Evolutionary conservation across 495 filamentous ascomycete species (phyloP).

Genomic region (Podospora tetraspora): DNA sequence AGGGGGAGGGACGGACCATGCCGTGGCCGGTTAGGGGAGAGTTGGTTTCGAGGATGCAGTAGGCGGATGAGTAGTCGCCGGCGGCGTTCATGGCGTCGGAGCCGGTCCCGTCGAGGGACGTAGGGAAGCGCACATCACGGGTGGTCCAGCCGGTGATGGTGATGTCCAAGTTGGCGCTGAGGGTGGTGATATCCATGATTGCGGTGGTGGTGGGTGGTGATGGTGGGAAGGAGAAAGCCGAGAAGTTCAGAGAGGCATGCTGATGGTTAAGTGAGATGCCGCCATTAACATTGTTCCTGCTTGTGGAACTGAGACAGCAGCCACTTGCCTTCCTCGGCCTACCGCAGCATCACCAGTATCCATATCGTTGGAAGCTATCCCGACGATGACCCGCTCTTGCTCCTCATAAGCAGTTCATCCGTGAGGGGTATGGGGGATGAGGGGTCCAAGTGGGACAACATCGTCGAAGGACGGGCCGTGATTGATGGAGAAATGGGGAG

Average conservation of each 20-base stretch:
- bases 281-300: background rate
- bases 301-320: background rate
- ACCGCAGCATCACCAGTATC: background rate
- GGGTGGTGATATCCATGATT: background rate
- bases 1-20: conserved; percentile 55
- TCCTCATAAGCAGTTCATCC: background rate
- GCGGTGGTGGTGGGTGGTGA: conserved; percentile 17
- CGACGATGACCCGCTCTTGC: background rate
- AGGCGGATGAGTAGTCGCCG: conserved; percentile 87
- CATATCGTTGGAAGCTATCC: background rate
- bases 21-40: conserved; percentile 70
- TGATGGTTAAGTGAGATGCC: background rate
- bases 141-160: conserved; percentile 77
- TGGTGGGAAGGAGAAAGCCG: too few relatives aligned
- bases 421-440: conserved; percentile 16
- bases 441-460: conserved; percentile 11
- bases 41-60: conserved; percentile 86
- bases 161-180: conserved; percentile 43
- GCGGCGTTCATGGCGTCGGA: conserved; percentile 97
- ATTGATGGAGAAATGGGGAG: conserved; percentile 36
- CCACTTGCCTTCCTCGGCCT: background rate
- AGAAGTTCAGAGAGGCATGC: background rate
- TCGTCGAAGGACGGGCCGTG: conserved; percentile 8
- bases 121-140: conserved; percentile 88
- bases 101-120: conserved; percentile 89